Evolutionary conservation across 148 eudicot genomes (phyloP), one percentile per base, ranked within the genome.

Genomic region (Rhododendron molle): DNA sequence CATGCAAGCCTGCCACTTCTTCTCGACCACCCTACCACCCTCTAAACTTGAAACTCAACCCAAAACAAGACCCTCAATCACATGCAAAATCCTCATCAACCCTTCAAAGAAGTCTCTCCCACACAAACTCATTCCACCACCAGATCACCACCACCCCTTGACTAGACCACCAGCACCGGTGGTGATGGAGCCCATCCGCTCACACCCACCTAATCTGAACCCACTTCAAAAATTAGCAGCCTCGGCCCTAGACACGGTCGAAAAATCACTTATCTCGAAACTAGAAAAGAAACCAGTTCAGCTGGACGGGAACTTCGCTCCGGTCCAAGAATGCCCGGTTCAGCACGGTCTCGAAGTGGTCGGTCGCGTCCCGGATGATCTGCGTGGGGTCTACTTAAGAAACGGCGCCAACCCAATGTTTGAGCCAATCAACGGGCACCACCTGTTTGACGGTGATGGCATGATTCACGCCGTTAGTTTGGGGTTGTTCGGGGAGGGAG

Each of bases 381-480:
- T 93, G 3, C 62, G 67, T 15, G 95, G 95, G 0, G 88, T 91
- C 8, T 92, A 93, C 80, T 69, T 93, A 8, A 80, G 95, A 81
- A 93, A 93, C 28, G 95, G 95, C 4, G 94, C 91, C 3, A 93
- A 93, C 88, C 95, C 95, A 0, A 40, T 89, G 81, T 82, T 88
- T 73, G 12, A 67, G 3, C 93, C 93, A 34, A 52, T 65, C 58
- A 85, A 85, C 50, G 93, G 90, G 32, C 93, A 93, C 88, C 95
- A 93, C 82, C 46, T 92, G 21, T 93, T 93, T 14, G 95, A 93
- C 84, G 95, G 94, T 0, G 95, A 93, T 78, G 93, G 95, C 20
- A 92, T 93, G 94, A 88, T 93, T 67, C 94, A 93, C 85, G 86
- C 94, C 81, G 93, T 93, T n/a, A 88, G 49, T 3, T 67, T 93